A percentile compares a stretch with the other conserved stretches of the same genome.
Conservation (phyloP, 441 rosid species). For the Gossypium schwendimanii region DNA sequence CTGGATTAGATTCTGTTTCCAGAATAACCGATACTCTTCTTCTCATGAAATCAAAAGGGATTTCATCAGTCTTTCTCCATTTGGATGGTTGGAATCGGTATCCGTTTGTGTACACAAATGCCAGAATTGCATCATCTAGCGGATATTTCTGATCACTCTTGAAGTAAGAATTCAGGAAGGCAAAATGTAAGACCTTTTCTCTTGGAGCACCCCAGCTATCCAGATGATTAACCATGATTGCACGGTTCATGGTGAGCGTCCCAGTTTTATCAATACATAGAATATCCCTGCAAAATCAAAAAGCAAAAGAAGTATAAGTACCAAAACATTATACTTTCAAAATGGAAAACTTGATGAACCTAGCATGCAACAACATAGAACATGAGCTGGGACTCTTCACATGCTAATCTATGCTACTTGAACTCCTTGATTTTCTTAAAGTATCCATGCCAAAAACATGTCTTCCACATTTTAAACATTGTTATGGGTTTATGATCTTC, state of each 20-base stretch:
- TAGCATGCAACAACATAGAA: not conserved
- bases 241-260: slow-evolving; percentile 64
- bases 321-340: not conserved
- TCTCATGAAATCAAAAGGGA: slow-evolving; percentile 62
- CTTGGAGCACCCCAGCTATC: slow-evolving; percentile 43
- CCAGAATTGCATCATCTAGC: slow-evolving; percentile 66
- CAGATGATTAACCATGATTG: slow-evolving; percentile 50
- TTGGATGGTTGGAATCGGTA: slow-evolving; percentile 59
- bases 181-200: slow-evolving; percentile 51
- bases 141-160: slow-evolving; percentile 77
- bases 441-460: not conserved
- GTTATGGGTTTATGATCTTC: too few relatives aligned
- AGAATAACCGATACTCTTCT: slow-evolving; percentile 49
- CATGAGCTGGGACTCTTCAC: not conserved
- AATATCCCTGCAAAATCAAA: slow-evolving; percentile 41
- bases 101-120: slow-evolving; percentile 58
- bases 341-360: not conserved
- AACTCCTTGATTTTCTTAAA: not conserved
- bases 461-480: too few relatives aligned
- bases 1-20: slow-evolving; percentile 31
- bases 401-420: not conserved
- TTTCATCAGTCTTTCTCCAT: slow-evolving; percentile 55
- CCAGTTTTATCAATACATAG: slow-evolving; percentile 73
- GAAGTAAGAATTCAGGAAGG: slow-evolving; percentile 67
- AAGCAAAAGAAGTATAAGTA: not conserved